Evolutionary conservation across 2,329 filamentous ascomycete genomes (phyloP).

Genomic region (Diaporthe humulicola): DNA sequence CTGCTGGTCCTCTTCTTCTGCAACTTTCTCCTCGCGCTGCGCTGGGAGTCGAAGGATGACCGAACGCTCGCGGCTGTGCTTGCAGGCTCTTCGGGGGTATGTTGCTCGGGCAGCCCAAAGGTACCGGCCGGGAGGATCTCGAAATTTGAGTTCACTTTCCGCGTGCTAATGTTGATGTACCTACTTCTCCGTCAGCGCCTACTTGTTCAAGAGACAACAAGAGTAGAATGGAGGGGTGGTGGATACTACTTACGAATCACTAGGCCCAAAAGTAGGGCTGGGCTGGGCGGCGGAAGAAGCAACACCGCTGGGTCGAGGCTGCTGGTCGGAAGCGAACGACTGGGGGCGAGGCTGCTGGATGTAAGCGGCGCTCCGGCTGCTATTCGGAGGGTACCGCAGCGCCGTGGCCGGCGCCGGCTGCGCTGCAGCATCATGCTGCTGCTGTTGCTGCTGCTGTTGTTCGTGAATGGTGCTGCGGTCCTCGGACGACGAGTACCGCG

Average conservation of each 20-base stretch:
- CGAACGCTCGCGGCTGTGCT: conserved; percentile 18
- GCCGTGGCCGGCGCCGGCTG: conserved; percentile 4
- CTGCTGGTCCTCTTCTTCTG: conserved; percentile 36
- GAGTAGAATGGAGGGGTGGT: conserved; percentile 25
- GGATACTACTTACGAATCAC: conserved; percentile 51
- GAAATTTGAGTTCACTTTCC: conserved; percentile 55
- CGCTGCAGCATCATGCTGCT: neutral
- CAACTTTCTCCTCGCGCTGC: conserved; percentile 30
- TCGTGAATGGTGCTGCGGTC: conserved; percentile 26
- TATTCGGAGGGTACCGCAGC: conserved; percentile 38
- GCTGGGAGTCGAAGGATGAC: conserved; percentile 34
- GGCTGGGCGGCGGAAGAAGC: conserved; percentile 35
- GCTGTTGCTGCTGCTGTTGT: neutral
- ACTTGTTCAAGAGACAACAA: conserved; percentile 36
- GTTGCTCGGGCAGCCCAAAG: conserved; percentile 43
- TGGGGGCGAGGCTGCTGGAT: conserved; percentile 14
- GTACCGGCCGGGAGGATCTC: conserved; percentile 57
- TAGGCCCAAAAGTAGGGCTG: conserved; percentile 51
- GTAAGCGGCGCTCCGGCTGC: conserved; percentile 37
- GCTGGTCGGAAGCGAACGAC: conserved; percentile 35
- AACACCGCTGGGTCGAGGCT: neutral
- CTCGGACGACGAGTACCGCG: conserved; percentile 20
- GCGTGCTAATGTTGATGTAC: conserved; percentile 50
- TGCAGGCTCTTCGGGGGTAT: conserved; percentile 3
- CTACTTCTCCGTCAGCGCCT: conserved; percentile 19